Conservation (phyloP, 176 grass and related monocot species). For the Oryza rufipogon region DNA sequence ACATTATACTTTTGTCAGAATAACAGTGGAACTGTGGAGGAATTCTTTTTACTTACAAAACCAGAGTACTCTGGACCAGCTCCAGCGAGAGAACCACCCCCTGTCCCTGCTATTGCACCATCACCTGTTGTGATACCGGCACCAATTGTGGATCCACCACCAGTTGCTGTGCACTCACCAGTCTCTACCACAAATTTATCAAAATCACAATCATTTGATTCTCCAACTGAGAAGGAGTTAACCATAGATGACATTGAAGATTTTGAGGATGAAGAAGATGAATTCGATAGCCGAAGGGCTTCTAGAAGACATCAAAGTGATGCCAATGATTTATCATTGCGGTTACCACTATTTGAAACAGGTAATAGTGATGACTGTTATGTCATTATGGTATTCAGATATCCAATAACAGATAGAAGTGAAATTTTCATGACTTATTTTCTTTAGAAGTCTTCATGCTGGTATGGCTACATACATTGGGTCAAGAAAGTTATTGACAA, state of each 20-base stretch:
- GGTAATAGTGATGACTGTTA: slow-evolving; percentile 46
- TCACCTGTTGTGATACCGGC: slow-evolving; percentile 53
- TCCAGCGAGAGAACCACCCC: slow-evolving; percentile 74
- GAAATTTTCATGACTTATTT: slow-evolving; percentile 8
- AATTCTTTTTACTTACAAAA: slow-evolving; percentile 92
- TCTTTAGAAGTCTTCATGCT: slow-evolving; percentile 19
- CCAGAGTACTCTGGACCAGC: slow-evolving; percentile 84
- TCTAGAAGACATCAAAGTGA: slow-evolving; percentile 72
- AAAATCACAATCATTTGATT: slow-evolving; percentile 72
- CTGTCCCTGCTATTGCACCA: slow-evolving; percentile 61
- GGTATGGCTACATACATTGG: background rate
- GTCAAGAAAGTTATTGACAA: slow-evolving; percentile 36
- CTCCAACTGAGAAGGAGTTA: slow-evolving; percentile 71
- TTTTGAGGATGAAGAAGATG: slow-evolving; percentile 90
- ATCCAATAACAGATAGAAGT: slow-evolving; percentile 19
- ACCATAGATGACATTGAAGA: slow-evolving; percentile 98
- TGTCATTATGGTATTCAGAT: slow-evolving; percentile 17
- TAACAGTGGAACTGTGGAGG: slow-evolving; percentile 70
- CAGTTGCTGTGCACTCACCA: slow-evolving; percentile 55
- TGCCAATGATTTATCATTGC: slow-evolving; percentile 65
- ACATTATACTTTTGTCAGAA: slow-evolving; percentile 53
- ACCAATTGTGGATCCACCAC: slow-evolving; percentile 47
- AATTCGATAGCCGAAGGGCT: slow-evolving; percentile 69
- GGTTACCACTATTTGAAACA: slow-evolving; percentile 71
- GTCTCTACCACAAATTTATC: slow-evolving; percentile 50